A percentile compares a stretch with the other conserved stretches of the same genome.
Evolutionary conservation across 2,329 filamentous ascomycete genomes (phyloP).

Genomic region (Colletotrichum agaves): DNA sequence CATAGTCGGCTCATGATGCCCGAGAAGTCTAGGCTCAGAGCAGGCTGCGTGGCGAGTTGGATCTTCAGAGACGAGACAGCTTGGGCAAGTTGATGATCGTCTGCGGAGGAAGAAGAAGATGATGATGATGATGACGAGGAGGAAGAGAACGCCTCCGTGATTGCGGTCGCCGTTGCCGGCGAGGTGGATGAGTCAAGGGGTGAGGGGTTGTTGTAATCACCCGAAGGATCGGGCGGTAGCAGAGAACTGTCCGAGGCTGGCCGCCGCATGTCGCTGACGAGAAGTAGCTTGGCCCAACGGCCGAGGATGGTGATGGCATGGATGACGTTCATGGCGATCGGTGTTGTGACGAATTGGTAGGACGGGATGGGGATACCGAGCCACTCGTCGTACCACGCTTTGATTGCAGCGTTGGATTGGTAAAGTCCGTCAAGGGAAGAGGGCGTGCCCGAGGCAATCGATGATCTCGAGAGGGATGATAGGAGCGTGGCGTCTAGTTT

Average conservation of each 20-base stretch:
- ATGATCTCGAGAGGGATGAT: conserved; percentile 54
- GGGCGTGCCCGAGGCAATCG: conserved; percentile 50
- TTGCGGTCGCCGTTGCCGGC: not conserved
- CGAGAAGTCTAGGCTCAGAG: conserved; percentile 56
- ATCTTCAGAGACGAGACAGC: conserved; percentile 54
- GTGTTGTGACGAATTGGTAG: conserved; percentile 59
- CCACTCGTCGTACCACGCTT: conserved; percentile 61
- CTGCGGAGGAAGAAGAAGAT: not conserved
- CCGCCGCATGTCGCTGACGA: conserved; percentile 26
- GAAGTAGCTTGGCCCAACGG: conserved; percentile 60
- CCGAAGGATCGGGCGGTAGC: not conserved
- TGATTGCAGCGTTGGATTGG: conserved; percentile 58
- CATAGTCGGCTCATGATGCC: conserved; percentile 55
- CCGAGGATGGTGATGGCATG: conserved; percentile 61
- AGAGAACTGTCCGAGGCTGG: not conserved
- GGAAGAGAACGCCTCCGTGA: no score
- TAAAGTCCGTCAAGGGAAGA: conserved; percentile 62
- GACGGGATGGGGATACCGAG: conserved; percentile 53
- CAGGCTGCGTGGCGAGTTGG: conserved; percentile 56
- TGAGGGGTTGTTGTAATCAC: conserved; percentile 12
- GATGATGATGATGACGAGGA: not conserved
- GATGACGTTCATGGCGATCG: conserved; percentile 57
- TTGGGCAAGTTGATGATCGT: conserved; percentile 44
- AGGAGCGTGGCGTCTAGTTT: conserved; percentile 53
- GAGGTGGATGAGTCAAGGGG: not conserved